These are phyloP conservation scores for Onygenales sp. DNA, from an alignment of 2,329 filamentous ascomycete genomes.

Conservation along the genomic window DNA sequence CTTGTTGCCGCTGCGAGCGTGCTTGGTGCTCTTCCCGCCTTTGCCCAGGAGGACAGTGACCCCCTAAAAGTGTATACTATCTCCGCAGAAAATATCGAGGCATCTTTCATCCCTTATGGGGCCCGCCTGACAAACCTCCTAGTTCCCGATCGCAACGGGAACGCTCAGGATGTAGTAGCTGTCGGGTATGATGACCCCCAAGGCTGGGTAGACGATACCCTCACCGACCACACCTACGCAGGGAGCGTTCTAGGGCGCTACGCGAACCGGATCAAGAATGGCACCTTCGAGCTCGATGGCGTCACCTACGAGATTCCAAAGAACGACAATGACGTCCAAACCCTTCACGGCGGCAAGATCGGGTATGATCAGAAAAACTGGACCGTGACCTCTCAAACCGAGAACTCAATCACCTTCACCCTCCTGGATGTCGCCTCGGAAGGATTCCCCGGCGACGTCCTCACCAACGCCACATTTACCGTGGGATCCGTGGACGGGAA, in stretches of 20 bases:
- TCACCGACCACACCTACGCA: slow-evolving; percentile 40
- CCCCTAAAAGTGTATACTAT: slow-evolving; percentile 37
- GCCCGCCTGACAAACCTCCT: slow-evolving; percentile 37
- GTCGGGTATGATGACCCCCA: slow-evolving; percentile 41
- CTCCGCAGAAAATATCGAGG: slow-evolving; percentile 38
- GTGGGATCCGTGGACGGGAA: slow-evolving; percentile 24
- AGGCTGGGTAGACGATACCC: slow-evolving; percentile 35
- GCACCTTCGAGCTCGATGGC: slow-evolving; percentile 43
- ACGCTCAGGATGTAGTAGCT: slow-evolving; percentile 36
- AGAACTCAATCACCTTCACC: slow-evolving; percentile 38
- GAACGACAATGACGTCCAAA: slow-evolving; percentile 42
- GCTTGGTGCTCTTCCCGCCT: not conserved
- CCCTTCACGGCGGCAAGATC: slow-evolving; percentile 43
- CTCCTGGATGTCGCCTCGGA: slow-evolving; percentile 35
- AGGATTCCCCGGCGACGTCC: slow-evolving; percentile 37
- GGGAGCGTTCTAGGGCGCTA: slow-evolving; percentile 42
- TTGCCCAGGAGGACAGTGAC: slow-evolving; percentile 6
- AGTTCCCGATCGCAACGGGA: slow-evolving; percentile 41
- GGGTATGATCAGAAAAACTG: slow-evolving; percentile 42
- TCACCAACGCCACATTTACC: slow-evolving; percentile 37
- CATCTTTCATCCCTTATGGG: slow-evolving; percentile 39
- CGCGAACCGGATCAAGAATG: slow-evolving; percentile 48
- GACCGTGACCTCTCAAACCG: slow-evolving; percentile 34
- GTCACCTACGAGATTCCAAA: slow-evolving; percentile 38
- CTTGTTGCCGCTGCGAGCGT: not conserved